These are phyloP conservation scores for Rhodamnia argentea DNA, from an alignment of 345 rosid species.

Conservation along the genomic window DNA sequence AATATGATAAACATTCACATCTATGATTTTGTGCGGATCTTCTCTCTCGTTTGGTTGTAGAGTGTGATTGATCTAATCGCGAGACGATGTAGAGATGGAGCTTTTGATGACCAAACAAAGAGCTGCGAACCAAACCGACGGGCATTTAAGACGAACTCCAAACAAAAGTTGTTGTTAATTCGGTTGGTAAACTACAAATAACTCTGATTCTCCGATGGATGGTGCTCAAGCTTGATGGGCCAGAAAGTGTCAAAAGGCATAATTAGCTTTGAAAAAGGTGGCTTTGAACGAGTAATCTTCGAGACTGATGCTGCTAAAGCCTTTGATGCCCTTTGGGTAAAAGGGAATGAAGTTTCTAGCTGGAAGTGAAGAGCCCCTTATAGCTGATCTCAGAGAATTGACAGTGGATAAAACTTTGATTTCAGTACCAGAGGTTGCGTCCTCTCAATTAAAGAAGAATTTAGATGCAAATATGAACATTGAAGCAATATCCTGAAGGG, in stretches of 20 bases:
- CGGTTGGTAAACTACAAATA: neutral
- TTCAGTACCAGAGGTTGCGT: neutral
- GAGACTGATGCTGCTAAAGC: neutral
- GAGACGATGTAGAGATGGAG: neutral
- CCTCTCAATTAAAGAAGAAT: neutral
- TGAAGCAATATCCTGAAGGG: neutral
- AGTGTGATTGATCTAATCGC: neutral
- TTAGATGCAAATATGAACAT: neutral
- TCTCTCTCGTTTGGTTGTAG: neutral
- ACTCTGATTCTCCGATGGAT: neutral
- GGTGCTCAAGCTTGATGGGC: neutral
- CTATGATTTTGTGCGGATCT: rapidly evolving
- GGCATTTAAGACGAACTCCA: neutral
- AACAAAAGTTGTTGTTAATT: neutral
- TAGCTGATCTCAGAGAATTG: neutral
- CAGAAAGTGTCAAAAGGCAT: neutral
- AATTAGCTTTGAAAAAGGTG: neutral
- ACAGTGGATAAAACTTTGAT: neutral
- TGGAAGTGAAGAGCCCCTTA: neutral
- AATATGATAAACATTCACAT: neutral
- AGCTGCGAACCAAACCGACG: neutral
- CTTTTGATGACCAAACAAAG: neutral
- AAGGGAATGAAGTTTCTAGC: neutral
- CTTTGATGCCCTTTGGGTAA: neutral
- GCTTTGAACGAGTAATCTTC: neutral